Base-by-base conservation (phyloP, 345 rosid genomes). In the Capsella bursapastoris region DNA sequence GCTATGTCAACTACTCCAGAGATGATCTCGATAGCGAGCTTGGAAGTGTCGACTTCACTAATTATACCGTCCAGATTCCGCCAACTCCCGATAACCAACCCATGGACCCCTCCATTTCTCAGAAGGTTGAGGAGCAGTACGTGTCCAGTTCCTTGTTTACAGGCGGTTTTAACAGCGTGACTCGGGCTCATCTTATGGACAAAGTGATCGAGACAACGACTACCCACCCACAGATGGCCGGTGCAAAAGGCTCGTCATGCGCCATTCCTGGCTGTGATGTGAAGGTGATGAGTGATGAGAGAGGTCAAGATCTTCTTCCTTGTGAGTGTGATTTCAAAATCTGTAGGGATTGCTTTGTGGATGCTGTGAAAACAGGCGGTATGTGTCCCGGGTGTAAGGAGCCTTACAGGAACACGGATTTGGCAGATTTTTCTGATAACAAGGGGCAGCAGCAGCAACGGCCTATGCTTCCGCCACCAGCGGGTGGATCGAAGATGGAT, bases 181-280 rank as follows among this genome's bases (percentile, higher is more conserved):
- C 97, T 0, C 87, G 98, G 1, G 98, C 98, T 68, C 98, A 93
- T 81, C 88, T 93, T 37, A 93, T 93, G 98, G 98, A 93, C 78
- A 93, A 93, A 82, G 98, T 93, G 77, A 89, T 81, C 3, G 98
- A 93, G 7, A 88, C 98, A 7, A 95, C 91, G 80, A 80, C 95
- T 3, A 89, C 18, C 78, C 98, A 94, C 80, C 98, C 98, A 16
- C 98, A 94, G 77, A 94, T 94, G 98, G 97, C 98, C 3, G 98
- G 98, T 7, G 87, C 90, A 0, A 94, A 91, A 79, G 98, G 97
- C 15, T 91, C 98, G 4, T 91, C 93, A 1, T 94, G 97, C 49
- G 85, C 98, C 0, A 68, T 94, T 62, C 90, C 86, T 6, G 97
- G 97, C 3, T 94, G 98, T 76, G 98, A 94, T 83, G 96, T 88